These are phyloP conservation scores for Cercis canadensis DNA, from an alignment of 306 rosid genomes.

Conservation along the genomic window DNA sequence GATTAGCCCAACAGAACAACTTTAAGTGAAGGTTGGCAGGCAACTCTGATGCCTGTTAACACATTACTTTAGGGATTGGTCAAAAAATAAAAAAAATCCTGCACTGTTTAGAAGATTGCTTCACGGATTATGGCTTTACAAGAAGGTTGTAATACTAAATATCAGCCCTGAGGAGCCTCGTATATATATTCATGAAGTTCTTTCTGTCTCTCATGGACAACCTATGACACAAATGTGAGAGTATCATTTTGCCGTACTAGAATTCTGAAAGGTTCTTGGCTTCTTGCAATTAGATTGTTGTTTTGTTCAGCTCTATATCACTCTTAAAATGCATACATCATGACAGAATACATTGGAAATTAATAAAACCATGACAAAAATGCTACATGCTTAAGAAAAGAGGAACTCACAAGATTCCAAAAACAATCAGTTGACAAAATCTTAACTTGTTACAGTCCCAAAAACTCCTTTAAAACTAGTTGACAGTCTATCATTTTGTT, in stretches of 20 bases:
- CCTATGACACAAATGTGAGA: not conserved
- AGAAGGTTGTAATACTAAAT: too few species aligned
- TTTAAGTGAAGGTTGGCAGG: not conserved
- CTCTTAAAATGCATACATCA: too few species aligned
- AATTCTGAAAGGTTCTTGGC: not conserved
- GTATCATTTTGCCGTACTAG: not conserved
- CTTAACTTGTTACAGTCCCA: too few species aligned
- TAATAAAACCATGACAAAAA: not conserved
- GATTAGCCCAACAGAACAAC: not conserved
- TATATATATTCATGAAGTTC: too few species aligned
- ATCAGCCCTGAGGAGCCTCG: too few species aligned
- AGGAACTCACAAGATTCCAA: too few species aligned
- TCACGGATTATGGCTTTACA: not conserved
- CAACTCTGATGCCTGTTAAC: not conserved
- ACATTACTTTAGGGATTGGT: not conserved
- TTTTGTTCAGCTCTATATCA: too few species aligned
- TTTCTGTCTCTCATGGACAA: not conserved
- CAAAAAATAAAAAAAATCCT: not conserved
- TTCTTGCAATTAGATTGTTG: too few species aligned
- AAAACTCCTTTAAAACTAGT: too few species aligned
- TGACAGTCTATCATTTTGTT: too few species aligned
- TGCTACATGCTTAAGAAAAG: too few species aligned
- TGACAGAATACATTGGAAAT: not conserved
- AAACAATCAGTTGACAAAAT: too few species aligned
- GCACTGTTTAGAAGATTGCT: not conserved